phyloP scores from a whole-genome alignment of 2,329 filamentous ascomycete species.

The Drechslera avenae region DNA sequence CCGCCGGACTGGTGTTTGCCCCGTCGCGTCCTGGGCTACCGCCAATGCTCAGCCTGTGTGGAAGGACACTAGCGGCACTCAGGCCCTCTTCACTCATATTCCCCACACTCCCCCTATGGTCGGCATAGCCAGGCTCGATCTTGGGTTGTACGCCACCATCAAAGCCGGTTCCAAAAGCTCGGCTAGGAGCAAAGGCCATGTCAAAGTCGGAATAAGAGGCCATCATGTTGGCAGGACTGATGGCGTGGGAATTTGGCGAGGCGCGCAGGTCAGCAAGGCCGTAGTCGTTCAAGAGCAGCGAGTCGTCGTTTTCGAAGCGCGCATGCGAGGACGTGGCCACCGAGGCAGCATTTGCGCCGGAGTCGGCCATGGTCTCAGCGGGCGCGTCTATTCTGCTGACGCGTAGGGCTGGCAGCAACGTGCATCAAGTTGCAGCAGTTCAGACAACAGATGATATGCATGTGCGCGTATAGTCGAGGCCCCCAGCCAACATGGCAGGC shows the following conservation, averaged over 20 bases:
- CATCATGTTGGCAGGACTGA: conserved; percentile 37
- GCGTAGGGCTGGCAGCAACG: conserved; percentile 16
- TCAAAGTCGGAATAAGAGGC: conserved; percentile 41
- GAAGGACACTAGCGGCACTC: conserved; percentile 35
- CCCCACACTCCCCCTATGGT: conserved; percentile 39
- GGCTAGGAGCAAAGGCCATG: conserved; percentile 34
- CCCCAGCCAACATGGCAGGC: conserved; percentile 9
- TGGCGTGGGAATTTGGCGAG: conserved; percentile 28
- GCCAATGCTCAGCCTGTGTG: conserved; percentile 40
- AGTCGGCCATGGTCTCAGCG: conserved; percentile 36
- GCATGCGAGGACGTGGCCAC: conserved; percentile 38
- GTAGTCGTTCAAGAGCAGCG: conserved; percentile 44
- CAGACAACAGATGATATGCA: conserved; percentile 10
- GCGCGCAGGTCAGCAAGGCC: conserved; percentile 39
- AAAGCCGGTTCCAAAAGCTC: conserved; percentile 28
- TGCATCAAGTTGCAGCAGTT: not conserved
- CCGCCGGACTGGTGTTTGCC: conserved; percentile 42
- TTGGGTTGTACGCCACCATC: conserved; percentile 28
- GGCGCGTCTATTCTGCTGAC: conserved; percentile 21
- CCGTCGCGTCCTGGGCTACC: conserved; percentile 41
- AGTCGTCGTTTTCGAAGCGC: conserved; percentile 41
- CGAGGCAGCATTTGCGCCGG: conserved; percentile 33
- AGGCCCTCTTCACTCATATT: conserved; percentile 42
- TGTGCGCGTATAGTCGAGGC: conserved; percentile 1
- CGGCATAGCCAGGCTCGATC: conserved; percentile 30